A percentile compares a stretch with the other conserved stretches of the same genome.
phyloP scores from a whole-genome alignment of 2,329 filamentous ascomycete genomes.

The Claviceps spartinae region DNA sequence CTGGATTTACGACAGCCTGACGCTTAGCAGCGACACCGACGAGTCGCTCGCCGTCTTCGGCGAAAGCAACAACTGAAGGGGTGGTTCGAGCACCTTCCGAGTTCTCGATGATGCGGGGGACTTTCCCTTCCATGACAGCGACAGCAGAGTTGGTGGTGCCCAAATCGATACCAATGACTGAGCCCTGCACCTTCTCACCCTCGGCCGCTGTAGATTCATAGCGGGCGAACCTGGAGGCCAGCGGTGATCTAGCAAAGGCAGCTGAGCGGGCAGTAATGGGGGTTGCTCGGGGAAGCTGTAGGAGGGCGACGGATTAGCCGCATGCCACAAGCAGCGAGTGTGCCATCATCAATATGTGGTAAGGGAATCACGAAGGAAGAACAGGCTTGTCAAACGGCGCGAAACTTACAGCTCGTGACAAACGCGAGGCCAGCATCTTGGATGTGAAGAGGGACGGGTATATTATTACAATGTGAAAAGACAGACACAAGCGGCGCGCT shows the following conservation, averaged over 20 bases:
- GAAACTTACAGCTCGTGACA: constrained; percentile 60
- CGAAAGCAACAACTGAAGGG: constrained; percentile 85
- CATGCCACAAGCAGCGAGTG: background rate
- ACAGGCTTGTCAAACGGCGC: background rate
- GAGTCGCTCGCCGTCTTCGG: constrained; percentile 87
- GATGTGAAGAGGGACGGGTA: constrained; percentile 19
- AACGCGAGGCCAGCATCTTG: constrained; percentile 60
- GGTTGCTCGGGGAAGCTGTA: constrained; percentile 64
- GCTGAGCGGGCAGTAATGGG: constrained; percentile 55
- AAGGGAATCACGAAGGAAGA: background rate
- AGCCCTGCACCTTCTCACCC: constrained; percentile 74
- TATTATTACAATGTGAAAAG: constrained; percentile 18
- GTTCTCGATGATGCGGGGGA: constrained; percentile 94
- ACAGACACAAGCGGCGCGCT: constrained; percentile 19
- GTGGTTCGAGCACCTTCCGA: constrained; percentile 57
- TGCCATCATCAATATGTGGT: constrained; percentile 1
- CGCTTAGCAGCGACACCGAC: constrained; percentile 97
- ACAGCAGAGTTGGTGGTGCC: constrained; percentile 98
- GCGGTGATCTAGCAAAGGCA: constrained; percentile 53
- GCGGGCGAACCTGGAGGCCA: constrained; percentile 60
- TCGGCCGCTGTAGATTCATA: constrained; percentile 52
- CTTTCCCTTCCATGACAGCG: constrained; percentile 94
- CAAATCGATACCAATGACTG: constrained; percentile 96
- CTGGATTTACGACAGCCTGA: constrained; percentile 94
- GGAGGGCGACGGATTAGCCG: constrained; percentile 10